Evolutionary conservation across 1,284 basidiomycete genomes (phyloP), one percentile per base, ranked within the genome.

Genomic region (Bjerkandera adusta): DNA sequence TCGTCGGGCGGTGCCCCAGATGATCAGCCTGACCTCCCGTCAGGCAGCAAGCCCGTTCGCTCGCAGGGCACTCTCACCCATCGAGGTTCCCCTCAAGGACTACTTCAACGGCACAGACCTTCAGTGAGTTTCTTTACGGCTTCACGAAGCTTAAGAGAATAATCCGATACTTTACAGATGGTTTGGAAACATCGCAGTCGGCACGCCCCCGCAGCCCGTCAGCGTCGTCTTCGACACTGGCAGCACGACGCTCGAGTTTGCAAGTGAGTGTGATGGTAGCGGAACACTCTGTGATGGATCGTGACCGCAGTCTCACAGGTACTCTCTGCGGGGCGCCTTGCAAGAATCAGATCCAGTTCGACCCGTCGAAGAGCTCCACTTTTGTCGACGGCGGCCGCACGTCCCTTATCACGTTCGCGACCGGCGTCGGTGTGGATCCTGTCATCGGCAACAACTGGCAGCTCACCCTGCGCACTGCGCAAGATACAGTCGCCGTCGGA

Each of bases 341-440:
- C 54, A 48, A 58, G 1, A 68, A 68, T 38, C 73, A 77, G 55
- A 57, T 66, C 50, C 63, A 73, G 50, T 80, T 80, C 53, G 66
- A 79, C 56, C 54, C 71, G 0, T 62, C 65, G 1, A 67, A 69
- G 55, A 77, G 75, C 51, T 72, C 72, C 6, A 79, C 77, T 1
- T 81, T 75, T 50, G 63, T 72, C 15, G 70, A 73, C 53, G 67
- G 66, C 5, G 68, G 69, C 33, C 59, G 61, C 16, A 68, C 64
- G 2, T 62, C 54, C 33, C 67, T 65, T 15, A 71, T 77, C 44
- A 70, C 68, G 8, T 80, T 82, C 56, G 65, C 66, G 10, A 80
- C 78, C 1, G 77, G 78, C 15, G 76, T 76, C 32, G 76, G 77
- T 22, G 77, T 81, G 4, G 74, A 77, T 53, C 78, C 79, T 7